Conservation (phyloP, 1,284 basidiomycete genomes). For the Rhizoctonia solani region DNA sequence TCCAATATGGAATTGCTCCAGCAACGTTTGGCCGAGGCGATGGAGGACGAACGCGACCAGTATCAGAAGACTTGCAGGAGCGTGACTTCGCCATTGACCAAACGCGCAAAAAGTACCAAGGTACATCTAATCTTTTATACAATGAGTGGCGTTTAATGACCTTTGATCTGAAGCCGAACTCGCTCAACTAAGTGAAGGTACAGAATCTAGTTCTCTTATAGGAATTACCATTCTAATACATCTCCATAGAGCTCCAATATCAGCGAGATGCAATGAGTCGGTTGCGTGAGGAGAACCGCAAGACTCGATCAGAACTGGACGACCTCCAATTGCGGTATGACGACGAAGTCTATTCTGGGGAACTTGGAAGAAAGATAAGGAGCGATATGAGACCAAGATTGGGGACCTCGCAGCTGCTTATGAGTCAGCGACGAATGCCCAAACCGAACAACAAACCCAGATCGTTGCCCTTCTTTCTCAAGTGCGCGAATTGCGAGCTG, state of each 20-base stretch:
- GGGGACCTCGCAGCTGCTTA: conserved; percentile 75
- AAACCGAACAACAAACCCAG: conserved; percentile 80
- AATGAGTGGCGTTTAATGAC: conserved; percentile 31
- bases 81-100: conserved; percentile 77
- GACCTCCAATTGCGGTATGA: conserved; percentile 75
- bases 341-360: conserved; percentile 77
- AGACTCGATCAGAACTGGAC: conserved; percentile 74
- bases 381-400: conserved; percentile 81
- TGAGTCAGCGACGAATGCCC: conserved; percentile 70
- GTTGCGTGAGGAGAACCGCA: conserved; percentile 77
- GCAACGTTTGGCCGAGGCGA: conserved; percentile 67
- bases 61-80: conserved; percentile 76
- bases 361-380: conserved; percentile 85
- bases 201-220: conserved; percentile 16
- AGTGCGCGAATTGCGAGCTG: conserved; percentile 77
- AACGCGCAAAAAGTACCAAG: conserved; percentile 82
- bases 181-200: conserved; percentile 78
- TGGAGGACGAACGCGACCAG: conserved; percentile 75
- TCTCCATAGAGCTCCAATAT: conserved; percentile 68
- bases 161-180: conserved; percentile 58
- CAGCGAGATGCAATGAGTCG: conserved; percentile 75
- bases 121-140: conserved; percentile 47
- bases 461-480: conserved; percentile 82
- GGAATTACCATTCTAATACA: conserved; percentile 30
- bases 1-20: conserved; percentile 66